Base-by-base conservation (phyloP, 23 red algal species). In the Gracilariopsis chorda region DNA sequence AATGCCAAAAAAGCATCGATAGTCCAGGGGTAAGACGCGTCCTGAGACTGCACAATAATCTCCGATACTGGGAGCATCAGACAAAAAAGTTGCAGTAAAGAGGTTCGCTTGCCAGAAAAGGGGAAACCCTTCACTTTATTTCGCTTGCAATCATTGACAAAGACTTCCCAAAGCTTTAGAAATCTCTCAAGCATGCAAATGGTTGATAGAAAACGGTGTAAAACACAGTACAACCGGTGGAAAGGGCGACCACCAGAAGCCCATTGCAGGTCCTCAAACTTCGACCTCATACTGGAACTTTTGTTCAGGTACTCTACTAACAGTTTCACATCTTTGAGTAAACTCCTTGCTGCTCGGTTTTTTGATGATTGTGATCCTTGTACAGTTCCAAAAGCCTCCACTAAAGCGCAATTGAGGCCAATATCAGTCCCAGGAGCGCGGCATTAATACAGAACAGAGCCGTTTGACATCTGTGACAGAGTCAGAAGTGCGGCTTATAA, bases 391-490 rank as follows among this genome's bases (percentile, higher is more conserved):
- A 84, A 69, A 2, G 36, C 51, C 51, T 69, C 56, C 21, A 84
- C 80, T 1, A 67, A 46, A 9, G 39, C 80, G 27, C 80, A 84
- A 46, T 49, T 11, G 27, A 49, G 52, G 45, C 1, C 64, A 11
- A 34, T 1, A 84, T 45, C 37, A 84, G 40, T 69, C 80, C 80
- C 58, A 69, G 12, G 7, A 30, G 2, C 59, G 16, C 1, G 41
- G 4, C 2, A 84, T 0, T 1, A 70, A 1, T 41, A 32, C 33
- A 24, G 56, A 64, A 42, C 80, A 84, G 0, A 84, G 37, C 1
- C 80, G 80, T 70, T 84, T 84, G 39, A 84, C 57, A 65, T 69
- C 80, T 25, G 59, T 67, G 25, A 34, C 13, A 48, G 19, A 13
- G 68, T 84, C 80, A 0, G 59, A 84, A 3, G 57, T 84, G 9